Base-by-base conservation (phyloP, 75 land plant species). In the Cupressus sempervirens region DNA sequence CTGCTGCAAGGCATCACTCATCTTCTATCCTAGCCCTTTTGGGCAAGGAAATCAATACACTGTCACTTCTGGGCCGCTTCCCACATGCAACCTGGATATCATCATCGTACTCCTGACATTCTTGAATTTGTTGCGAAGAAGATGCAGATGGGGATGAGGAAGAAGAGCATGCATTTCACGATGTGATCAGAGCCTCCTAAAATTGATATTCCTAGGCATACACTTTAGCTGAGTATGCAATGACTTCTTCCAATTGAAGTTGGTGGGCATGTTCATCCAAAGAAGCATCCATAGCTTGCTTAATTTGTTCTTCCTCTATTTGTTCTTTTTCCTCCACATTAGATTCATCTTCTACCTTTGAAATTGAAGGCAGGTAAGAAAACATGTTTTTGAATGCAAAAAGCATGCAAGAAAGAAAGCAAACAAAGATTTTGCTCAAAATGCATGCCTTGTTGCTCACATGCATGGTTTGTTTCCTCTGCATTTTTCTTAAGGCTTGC, bases 201-300 rank as follows among this genome's bases (percentile, higher is more conserved):
- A 82, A 4, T 38, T 82, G 83, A 40, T 53, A 52, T 35, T 82
- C 62, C 14, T 26, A 54, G n/a, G 83, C 83, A 53, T 50, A 50
- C 3, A 52, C 1, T 52, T 58, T 40, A 15, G 34, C 83, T n/a
- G 56, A 50, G 41, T 32, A 82, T 11, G 62, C 56, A 7, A 82
- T 52, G 23, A 82, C 62, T 82, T 82, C 83, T 46, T 82, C 65
- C 56, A 52, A 34, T 82, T 54, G 83, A 54, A 82, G 56, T 82
- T 82, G 83, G 3, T 43, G 46, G 81, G 81, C 46, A 40, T 41
- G 23, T 23, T 79, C 81, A 20, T 79, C 48, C 48, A 79, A n/a
- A 79, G 81, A 79, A 36, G 81, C 81, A 10, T 16, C 20, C 30
- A 79, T 79, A 46, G 81, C 81, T 79, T 45, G 30, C 26, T 79